Percentiles rank a stretch among this genome's conserved stretches.
Conservation (phyloP, 768 basidiomycete species). For the Termitomyces sp. region DNA sequence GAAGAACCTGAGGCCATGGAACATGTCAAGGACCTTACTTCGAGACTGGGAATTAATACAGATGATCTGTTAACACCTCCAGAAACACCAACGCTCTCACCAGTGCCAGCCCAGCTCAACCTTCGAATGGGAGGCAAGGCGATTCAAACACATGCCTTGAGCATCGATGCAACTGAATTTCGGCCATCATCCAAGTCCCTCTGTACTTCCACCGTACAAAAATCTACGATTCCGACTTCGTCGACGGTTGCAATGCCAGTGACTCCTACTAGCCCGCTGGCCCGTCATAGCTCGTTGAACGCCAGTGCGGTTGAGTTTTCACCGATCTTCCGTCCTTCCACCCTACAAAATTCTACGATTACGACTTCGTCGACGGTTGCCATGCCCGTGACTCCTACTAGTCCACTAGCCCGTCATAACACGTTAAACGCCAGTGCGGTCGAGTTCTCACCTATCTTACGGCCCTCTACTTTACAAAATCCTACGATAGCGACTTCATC, state of each 20-base stretch:
- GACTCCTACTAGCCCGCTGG: not conserved
- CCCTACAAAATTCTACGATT: not conserved
- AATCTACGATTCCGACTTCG: not conserved
- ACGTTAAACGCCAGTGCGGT: not conserved
- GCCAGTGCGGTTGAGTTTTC: not conserved
- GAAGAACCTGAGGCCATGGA: not conserved
- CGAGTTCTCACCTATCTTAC: not conserved
- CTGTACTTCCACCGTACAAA: not conserved
- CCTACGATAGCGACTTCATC: not conserved
- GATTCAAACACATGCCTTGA: not conserved
- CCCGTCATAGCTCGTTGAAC: not conserved
- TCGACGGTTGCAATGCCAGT: not conserved
- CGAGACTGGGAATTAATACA: not conserved
- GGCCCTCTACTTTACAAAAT: not conserved
- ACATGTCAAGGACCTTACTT: not conserved
- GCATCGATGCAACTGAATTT: not conserved
- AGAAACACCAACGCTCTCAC: not conserved
- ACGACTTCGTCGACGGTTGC: not conserved
- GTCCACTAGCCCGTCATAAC: not conserved
- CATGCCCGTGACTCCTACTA: not conserved
- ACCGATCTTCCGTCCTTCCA: not conserved
- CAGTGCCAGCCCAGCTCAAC: not conserved
- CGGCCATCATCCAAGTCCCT: not conserved
- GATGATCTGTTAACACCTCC: not conserved
- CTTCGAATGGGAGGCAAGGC: not conserved